Conservation (phyloP, 2,329 filamentous ascomycete genomes). For the Alternaria ethzedia region DNA sequence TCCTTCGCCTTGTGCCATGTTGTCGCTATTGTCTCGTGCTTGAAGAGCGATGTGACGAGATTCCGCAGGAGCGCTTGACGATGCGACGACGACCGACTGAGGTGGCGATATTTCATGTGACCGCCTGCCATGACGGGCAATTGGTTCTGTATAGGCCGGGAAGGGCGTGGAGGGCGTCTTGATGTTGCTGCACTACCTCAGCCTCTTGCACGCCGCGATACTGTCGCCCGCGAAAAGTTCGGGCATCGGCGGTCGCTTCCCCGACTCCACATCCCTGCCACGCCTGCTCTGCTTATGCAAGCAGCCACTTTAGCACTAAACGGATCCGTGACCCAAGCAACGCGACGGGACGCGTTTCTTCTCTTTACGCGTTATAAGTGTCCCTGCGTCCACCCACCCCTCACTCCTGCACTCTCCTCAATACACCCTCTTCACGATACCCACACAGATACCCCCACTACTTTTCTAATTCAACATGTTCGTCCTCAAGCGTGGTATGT, state of each 20-base stretch:
- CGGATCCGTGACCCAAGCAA: conserved; percentile 24
- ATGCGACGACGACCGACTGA: conserved; percentile 85
- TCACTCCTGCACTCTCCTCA: conserved; percentile 30
- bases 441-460: conserved; percentile 33
- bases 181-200: conserved; percentile 11
- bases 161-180: conserved; percentile 8
- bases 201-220: background rate
- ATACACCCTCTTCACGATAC: conserved; percentile 32
- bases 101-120: conserved; percentile 83
- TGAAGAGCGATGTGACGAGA: conserved; percentile 91
- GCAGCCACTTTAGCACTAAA: conserved; percentile 28
- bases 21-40: conserved; percentile 91
- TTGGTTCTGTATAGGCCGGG: conserved; percentile 8
- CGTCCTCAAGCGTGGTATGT: conserved; percentile 53
- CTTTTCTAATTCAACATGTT: conserved; percentile 46
- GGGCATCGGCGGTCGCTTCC: conserved; percentile 26
- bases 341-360: conserved; percentile 28
- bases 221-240: conserved; percentile 30
- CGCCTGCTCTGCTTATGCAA: conserved; percentile 5
- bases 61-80: conserved; percentile 93
- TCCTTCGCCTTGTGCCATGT: conserved; percentile 98
- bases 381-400: conserved; percentile 17
- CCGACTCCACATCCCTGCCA: conserved; percentile 19
- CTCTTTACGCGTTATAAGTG: conserved; percentile 42
- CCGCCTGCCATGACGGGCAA: conserved; percentile 76